Evolutionary conservation across 441 rosid species (phyloP), one percentile per base, ranked within the genome.

Genomic region (Populus hybrid): DNA sequence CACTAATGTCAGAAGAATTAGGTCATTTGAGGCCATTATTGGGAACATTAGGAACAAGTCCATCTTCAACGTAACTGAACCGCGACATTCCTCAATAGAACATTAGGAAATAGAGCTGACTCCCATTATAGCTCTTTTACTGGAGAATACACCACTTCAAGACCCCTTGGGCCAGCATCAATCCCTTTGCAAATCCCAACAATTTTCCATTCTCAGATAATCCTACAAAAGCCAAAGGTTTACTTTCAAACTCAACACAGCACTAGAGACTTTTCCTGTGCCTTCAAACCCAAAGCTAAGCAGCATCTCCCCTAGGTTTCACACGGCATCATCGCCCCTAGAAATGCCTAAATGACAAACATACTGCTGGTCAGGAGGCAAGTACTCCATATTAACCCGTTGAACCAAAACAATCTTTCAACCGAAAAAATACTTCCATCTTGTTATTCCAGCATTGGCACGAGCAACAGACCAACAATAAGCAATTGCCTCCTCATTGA

Each of bases 391-490:
- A 46, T 79, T 46, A 70, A 83, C 85, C 1, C 77, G 70, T 72
- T 83, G 81, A 21, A 34, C 1, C 2, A 82, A 75, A 69, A 80
- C 3, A 8, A 86, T 34, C 53, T 21, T 84, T 67, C 79, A 79
- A 32, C 84, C 69, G 79, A 82, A 82, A 74, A 84, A 80, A 53
- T 80, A 86, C 65, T 86, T 81, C 63, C 85, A 82, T 32, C 81
- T 71, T 2, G 38, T 66, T 24, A 84, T 84, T 65, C 85, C 87
- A 28, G 77, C 75, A 80, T 76, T 76, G 20, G 84, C 84, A 23
- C 77, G 77, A 2, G 74, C 85, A 9, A 86, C 85, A 82, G 85
- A 84, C 85, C 88, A 86, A 59, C 86, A 86, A 77, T 86, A 86
- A 63, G 84, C 79, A 77, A 86, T 75, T 0, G 84, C 86, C 34